phyloP scores from a whole-genome alignment of 768 basidiomycete species.

The Tylopilus vinaceipallidus region DNA sequence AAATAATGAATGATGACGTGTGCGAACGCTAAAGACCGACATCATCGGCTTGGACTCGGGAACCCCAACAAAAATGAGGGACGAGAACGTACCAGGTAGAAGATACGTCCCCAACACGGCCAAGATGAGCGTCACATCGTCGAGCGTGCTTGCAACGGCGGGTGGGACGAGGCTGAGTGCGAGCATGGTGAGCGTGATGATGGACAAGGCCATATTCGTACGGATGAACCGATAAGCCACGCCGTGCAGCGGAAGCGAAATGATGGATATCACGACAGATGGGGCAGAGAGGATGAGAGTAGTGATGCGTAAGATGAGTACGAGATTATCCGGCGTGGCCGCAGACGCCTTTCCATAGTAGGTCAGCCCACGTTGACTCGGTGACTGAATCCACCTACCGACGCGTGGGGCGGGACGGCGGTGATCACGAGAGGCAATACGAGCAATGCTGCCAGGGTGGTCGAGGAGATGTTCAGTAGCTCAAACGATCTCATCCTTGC shows the following conservation, averaged over 20 bases:
- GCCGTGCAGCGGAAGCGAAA: slow-evolving; percentile 48
- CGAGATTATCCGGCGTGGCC: slow-evolving; percentile 3
- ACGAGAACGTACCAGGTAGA: slow-evolving; percentile 48
- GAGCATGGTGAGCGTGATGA: slow-evolving; percentile 42
- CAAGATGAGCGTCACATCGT: slow-evolving; percentile 48
- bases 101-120: slow-evolving; percentile 59
- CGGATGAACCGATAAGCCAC: slow-evolving; percentile 36
- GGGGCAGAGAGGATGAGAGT: slow-evolving; percentile 62
- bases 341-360: slow-evolving; percentile 5
- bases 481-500: slow-evolving; percentile 56
- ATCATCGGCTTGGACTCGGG: not conserved
- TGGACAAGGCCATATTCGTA: slow-evolving; percentile 46
- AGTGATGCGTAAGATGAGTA: slow-evolving; percentile 42
- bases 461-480: slow-evolving; percentile 50
- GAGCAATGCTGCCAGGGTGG: slow-evolving; percentile 46
- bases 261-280: slow-evolving; percentile 53
- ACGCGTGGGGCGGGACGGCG: slow-evolving; percentile 41
- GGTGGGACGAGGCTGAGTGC: slow-evolving; percentile 46
- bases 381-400: slow-evolving; percentile 36
- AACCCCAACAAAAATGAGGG: not conserved
- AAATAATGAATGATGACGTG: slow-evolving; percentile 86
- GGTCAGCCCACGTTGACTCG: slow-evolving; percentile 18
- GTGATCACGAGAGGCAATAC: slow-evolving; percentile 60
- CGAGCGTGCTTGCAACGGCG: slow-evolving; percentile 38
- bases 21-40: slow-evolving; percentile 48